Evolutionary conservation across 306 rosid genomes (phyloP).

Genomic region (Cicer arietinum): DNA sequence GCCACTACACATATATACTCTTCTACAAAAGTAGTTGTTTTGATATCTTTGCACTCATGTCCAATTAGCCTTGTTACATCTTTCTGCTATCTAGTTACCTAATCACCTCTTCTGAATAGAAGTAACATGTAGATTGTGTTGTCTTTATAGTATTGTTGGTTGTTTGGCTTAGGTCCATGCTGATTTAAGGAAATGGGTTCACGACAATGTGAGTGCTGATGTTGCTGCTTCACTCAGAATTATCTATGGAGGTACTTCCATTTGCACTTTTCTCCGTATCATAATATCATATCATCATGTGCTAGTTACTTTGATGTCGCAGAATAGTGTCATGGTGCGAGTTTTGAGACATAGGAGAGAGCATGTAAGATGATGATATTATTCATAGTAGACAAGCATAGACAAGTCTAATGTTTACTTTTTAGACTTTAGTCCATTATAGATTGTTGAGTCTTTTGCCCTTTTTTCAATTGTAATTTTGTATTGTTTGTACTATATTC

Average conservation of each 20-base stretch:
- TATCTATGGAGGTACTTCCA: constrained; percentile 82
- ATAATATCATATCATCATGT: not conserved
- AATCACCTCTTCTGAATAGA: not conserved
- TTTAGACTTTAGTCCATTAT: not conserved
- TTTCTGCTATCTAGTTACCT: constrained; percentile 1
- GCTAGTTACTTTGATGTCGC: not conserved
- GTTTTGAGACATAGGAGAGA: constrained; percentile 24
- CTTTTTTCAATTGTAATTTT: constrained; percentile 17
- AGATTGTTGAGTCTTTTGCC: not conserved
- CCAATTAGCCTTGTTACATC: not conserved
- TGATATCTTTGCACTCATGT: not conserved
- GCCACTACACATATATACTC: not conserved
- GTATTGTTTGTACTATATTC: not conserved
- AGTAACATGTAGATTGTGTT: constrained; percentile 8
- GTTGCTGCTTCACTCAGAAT: constrained; percentile 78
- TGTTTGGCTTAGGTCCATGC: constrained; percentile 70
- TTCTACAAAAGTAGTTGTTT: not conserved
- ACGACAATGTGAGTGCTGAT: constrained; percentile 60
- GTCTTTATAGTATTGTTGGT: constrained; percentile 33
- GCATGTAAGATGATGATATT: not conserved
- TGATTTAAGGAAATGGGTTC: constrained; percentile 86
- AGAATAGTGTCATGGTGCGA: constrained; percentile 22
- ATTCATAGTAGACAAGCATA: not conserved
- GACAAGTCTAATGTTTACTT: constrained; percentile 1
- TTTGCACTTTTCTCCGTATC: not conserved